Percentiles rank a stretch among this genome's conserved stretches.
phyloP scores from a whole-genome alignment of 148 eudicot genomes.

The Polygonum aviculare region DNA sequence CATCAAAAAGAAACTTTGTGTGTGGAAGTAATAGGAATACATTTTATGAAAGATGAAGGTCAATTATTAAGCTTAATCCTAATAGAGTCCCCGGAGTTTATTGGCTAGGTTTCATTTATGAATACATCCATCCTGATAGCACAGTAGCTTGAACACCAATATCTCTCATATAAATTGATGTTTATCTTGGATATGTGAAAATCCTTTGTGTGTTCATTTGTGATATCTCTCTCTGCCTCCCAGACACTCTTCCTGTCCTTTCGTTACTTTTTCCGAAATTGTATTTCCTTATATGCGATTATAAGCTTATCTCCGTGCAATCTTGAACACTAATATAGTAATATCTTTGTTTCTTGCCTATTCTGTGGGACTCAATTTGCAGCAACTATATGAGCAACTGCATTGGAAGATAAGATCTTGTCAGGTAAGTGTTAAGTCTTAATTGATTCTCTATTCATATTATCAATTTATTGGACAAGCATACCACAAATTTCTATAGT shows the following conservation, averaged over 20 bases:
- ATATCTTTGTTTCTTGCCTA: background rate
- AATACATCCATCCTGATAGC: background rate
- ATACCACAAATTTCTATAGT: background rate
- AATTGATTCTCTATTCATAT: background rate
- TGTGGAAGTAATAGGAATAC: background rate
- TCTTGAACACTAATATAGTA: background rate
- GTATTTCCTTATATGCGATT: background rate
- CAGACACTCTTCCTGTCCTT: background rate
- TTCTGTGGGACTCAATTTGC: constrained; percentile 17
- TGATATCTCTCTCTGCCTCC: background rate
- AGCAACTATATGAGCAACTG: constrained; percentile 75
- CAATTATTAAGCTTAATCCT: background rate
- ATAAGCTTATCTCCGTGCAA: background rate
- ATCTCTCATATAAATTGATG: background rate
- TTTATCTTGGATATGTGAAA: background rate
- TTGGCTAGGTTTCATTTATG: background rate
- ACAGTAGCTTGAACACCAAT: background rate
- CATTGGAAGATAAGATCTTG: constrained; percentile 56
- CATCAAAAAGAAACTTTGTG: background rate
- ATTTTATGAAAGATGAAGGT: background rate
- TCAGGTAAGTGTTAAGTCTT: constrained; percentile 39
- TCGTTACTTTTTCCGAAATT: background rate
- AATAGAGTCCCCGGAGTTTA: background rate
- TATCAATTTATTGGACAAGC: background rate
- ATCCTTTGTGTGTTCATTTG: background rate